These are phyloP conservation scores for Colletotrichum musae DNA, from an alignment of 2,329 filamentous ascomycete genomes.

Conservation along the genomic window DNA sequence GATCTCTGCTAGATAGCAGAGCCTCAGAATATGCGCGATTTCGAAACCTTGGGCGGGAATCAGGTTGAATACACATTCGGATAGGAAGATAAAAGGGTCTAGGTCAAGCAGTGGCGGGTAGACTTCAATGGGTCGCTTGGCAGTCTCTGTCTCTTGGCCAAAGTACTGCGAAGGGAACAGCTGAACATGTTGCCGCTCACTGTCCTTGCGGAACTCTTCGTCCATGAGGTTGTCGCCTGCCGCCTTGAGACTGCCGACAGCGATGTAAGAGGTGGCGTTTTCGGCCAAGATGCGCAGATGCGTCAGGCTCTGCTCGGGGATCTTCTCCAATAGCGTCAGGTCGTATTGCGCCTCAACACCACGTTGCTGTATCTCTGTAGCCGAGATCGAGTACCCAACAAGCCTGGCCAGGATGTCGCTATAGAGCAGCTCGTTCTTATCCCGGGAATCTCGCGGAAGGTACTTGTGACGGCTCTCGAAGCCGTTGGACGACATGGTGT, in stretches of 20 bases:
- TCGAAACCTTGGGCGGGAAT: constrained; percentile 78
- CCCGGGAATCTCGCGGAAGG: constrained; percentile 45
- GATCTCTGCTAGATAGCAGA: constrained; percentile 93
- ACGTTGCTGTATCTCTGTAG: constrained; percentile 92
- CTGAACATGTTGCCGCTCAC: constrained; percentile 81
- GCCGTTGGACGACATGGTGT: constrained; percentile 70
- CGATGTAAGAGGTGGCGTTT: constrained; percentile 87
- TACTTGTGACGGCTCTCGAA: constrained; percentile 59
- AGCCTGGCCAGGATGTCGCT: constrained; percentile 75
- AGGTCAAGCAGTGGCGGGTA: constrained; percentile 74
- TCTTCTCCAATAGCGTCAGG: constrained; percentile 83
- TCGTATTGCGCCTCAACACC: constrained; percentile 82
- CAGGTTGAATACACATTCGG: constrained; percentile 82
- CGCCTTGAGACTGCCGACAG: constrained; percentile 78
- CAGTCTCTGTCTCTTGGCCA: constrained; percentile 57
- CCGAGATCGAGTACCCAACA: constrained; percentile 88
- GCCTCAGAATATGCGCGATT: constrained; percentile 82
- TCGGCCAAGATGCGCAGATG: constrained; percentile 91
- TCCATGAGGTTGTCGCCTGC: constrained; percentile 73
- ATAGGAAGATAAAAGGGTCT: constrained; percentile 85
- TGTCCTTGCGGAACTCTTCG: constrained; percentile 76
- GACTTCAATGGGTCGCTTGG: constrained; percentile 59
- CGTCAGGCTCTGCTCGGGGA: constrained; percentile 86
- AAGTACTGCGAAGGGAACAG: constrained; percentile 77
- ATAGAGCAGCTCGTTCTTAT: constrained; percentile 62